Evolutionary conservation across 169 alveolate genomes (phyloP), one percentile per base, ranked within the genome.

Genomic region (Eimeria praecox): DNA sequence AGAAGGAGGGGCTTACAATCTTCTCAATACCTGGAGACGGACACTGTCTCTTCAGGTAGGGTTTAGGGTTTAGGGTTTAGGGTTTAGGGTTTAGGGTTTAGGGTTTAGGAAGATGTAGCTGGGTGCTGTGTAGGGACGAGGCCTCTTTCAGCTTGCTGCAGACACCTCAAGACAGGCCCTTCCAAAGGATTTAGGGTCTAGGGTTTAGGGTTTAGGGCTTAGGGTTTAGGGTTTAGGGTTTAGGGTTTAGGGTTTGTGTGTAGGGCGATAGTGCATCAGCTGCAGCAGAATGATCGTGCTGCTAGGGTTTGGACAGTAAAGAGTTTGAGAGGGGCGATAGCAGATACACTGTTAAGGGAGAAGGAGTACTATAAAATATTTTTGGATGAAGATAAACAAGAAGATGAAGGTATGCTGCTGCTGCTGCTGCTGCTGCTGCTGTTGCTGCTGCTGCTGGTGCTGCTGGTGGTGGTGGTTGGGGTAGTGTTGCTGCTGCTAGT

Each of bases 361-460:
- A n/a, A 18, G 30, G 14, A 20, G 46, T 4, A 2, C 3, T 73
- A 22, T 38, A 20, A 18, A 4, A 38, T 5, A 9, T 73, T 73
- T 73, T 46, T 73, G 8, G 83, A 73, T 38, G 83, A 73, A 38
- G 30, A 73, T 4, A 40, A 27, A 6, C 35, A 73, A 38, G 46
- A 73, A 38, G 83, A 73, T 9, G 46, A 10, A 73, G 83, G 83
- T 73, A 9, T 64, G 75, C 75, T 64, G 75, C 75, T 64, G 75
- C 75, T 64, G 75, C 75, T 64, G 75, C 75, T 64, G 75, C 75
- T 64, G 75, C 75, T 64, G 75, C 75, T 64, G 75, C 75, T 64
- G 75, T 4, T 64, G 24, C 10, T 64, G 75, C 75, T 64, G 75
- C 83, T 73, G 83, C 42, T n/a, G 46, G 35, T 73, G 54, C 54